phyloP scores from a whole-genome alignment of 768 basidiomycete species.

The Trametes villosa region DNA sequence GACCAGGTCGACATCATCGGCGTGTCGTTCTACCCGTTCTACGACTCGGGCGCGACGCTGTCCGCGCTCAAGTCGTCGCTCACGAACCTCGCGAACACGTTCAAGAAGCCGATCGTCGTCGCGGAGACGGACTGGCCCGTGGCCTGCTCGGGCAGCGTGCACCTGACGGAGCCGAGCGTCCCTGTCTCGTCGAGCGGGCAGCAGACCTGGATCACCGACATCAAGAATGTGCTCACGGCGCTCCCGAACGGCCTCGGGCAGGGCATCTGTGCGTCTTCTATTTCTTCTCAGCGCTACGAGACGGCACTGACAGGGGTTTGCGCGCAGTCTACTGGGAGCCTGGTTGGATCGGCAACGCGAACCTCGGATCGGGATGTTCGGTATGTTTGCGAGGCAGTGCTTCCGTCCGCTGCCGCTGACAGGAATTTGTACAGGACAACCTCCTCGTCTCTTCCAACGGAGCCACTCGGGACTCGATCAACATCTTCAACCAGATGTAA shows the following conservation, averaged over 20 bases:
- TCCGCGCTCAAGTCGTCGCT: constrained; percentile 53
- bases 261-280: constrained; percentile 43
- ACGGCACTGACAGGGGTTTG: background rate
- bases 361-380: constrained; percentile 35
- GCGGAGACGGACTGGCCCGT: constrained; percentile 71
- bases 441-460: constrained; percentile 54
- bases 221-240: constrained; percentile 48
- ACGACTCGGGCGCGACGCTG: constrained; percentile 60
- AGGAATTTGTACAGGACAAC: constrained; percentile 43
- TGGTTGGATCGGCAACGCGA: constrained; percentile 63
- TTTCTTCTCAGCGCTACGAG: background rate
- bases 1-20: constrained; percentile 61
- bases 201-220: constrained; percentile 54
- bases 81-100: constrained; percentile 51
- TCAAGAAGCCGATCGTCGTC: constrained; percentile 60
- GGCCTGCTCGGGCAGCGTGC: constrained; percentile 44
- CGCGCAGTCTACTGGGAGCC: constrained; percentile 64
- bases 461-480: constrained; percentile 39
- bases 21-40: constrained; percentile 71
- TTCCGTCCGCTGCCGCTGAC: background rate
- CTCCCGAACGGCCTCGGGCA: constrained; percentile 41
- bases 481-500: constrained; percentile 33
- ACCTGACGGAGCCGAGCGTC: constrained; percentile 51
- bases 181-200: constrained; percentile 56
- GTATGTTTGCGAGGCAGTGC: constrained; percentile 25